phyloP scores from a whole-genome alignment of 495 filamentous ascomycete genomes.

The Extremus antarcticus region DNA sequence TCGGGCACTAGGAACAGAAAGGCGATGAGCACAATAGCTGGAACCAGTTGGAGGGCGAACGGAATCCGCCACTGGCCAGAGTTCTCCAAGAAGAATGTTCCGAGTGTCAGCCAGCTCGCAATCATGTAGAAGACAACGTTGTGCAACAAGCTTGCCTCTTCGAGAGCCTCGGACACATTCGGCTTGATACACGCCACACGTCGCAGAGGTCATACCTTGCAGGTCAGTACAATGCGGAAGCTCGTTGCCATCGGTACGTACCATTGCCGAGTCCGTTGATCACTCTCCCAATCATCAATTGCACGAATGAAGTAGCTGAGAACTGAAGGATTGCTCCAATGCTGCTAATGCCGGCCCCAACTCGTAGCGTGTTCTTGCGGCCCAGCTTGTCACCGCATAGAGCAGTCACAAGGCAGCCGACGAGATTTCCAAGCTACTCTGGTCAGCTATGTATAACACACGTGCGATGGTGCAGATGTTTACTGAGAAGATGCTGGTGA shows the following conservation, averaged over 20 bases:
- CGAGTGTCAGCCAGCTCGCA: constrained; percentile 1
- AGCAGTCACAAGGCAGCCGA: not conserved
- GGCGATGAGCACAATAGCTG: constrained; percentile 3
- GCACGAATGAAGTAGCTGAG: not conserved
- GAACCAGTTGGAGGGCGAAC: constrained; percentile 6
- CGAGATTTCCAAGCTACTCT: not conserved
- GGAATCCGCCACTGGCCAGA: constrained; percentile 2
- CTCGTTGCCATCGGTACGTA: not conserved
- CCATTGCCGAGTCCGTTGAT: constrained; percentile 3
- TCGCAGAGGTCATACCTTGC: not conserved
- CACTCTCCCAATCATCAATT: constrained; percentile 2
- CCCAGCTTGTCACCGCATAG: not conserved
- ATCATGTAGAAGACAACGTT: constrained; percentile 10
- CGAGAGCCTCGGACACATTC: constrained; percentile 4
- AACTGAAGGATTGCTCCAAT: not conserved
- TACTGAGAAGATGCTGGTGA: not conserved
- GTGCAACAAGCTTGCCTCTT: constrained; percentile 3
- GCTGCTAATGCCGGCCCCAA: not conserved
- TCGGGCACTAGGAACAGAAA: constrained; percentile 15
- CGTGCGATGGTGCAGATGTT: not conserved
- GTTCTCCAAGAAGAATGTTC: not conserved
- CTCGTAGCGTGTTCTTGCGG: not conserved
- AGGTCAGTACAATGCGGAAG: not conserved
- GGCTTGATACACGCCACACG: constrained; percentile 16
- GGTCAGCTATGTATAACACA: not conserved